Base-by-base conservation (phyloP, 306 rosid genomes). In the Castanea crenata region DNA sequence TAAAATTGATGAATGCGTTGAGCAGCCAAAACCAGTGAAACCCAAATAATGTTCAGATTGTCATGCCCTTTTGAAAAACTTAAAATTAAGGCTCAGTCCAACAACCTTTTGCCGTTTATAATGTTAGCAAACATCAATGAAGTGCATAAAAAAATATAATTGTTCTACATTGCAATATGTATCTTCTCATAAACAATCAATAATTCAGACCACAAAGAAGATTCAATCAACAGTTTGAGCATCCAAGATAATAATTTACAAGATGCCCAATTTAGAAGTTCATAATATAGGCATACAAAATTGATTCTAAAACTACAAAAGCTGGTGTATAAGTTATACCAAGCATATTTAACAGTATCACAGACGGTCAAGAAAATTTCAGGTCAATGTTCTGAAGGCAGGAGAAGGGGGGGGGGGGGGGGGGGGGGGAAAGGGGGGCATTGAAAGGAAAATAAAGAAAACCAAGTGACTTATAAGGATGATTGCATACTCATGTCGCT, bases 401-500 rank as follows among this genome's bases (percentile, higher is more conserved):
- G 71, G 64, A 1, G 27, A 1, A 2, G 23, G 23, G 57, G 29
- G 35, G 35, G 6, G 41, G 61, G 23, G 29, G 29, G 29, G 3
- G 5, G 29, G 13, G 21, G 63, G 4, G 6, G 12, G 5, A 10
- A 67, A 67, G 29, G 35, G 35, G 6, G 41, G 61, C 41, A 35
- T 21, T 72, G 75, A 52, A 16, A 74, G 65, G 25, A 69, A 62
- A 9, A 46, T n/a, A 21, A 29, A 10, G 46, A 71, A 38, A 72
- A n/a, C 73, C 80, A 74, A 77, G 49, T 32, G 11, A 84, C 72
- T 69, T 29, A 21, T 74, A 84, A 55, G 74, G 52, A 46, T 68
- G 54, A 54, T 55, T 12, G 38, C 80, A 80, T 95, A 95, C 98
- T 92, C 98, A 91, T 93, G 87, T 93, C 99, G 52, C 87, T 92